phyloP scores from a whole-genome alignment of 2,329 filamentous ascomycete species.

The Aspergillus neotritici region DNA sequence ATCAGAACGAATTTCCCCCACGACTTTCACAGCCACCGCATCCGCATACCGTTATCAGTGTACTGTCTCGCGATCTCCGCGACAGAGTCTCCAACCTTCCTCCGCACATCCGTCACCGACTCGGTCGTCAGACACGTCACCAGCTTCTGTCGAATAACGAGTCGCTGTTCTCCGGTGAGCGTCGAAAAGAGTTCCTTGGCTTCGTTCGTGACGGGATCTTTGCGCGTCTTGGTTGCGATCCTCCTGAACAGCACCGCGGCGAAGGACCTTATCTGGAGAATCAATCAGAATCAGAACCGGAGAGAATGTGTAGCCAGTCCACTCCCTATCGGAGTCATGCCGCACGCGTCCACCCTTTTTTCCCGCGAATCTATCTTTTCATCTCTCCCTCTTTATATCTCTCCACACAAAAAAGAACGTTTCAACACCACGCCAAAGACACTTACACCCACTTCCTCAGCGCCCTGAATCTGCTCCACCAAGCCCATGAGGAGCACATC shows the following conservation, averaged over 20 bases:
- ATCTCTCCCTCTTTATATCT: too few relatives aligned
- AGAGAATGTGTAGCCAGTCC: too few relatives aligned
- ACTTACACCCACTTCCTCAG: conserved; percentile 67
- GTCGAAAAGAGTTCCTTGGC: conserved; percentile 81
- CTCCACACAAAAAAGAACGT: neutral
- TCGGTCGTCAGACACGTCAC: conserved; percentile 72
- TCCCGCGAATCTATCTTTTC: too few relatives aligned
- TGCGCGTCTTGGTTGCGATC: conserved; percentile 83
- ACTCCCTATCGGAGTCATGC: too few relatives aligned
- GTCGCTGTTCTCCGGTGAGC: conserved; percentile 65
- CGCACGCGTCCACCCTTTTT: too few relatives aligned
- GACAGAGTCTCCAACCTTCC: conserved; percentile 97
- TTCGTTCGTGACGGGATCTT: conserved; percentile 61
- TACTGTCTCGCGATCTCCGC: conserved; percentile 94
- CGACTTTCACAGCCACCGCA: conserved; percentile 3
- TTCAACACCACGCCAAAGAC: neutral
- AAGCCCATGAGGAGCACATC: conserved; percentile 90
- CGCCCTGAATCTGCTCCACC: conserved; percentile 79
- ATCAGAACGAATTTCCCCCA: conserved; percentile 3
- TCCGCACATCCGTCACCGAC: conserved; percentile 67
- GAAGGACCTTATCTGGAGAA: conserved; percentile 74
- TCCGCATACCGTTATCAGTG: conserved; percentile 72
- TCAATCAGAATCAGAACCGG: conserved; percentile 4
- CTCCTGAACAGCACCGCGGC: conserved; percentile 89
- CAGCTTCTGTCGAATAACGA: conserved; percentile 76